Evolutionary conservation across 129 eudicot genomes (phyloP).

Genomic region (Scalesia atractyloides): DNA sequence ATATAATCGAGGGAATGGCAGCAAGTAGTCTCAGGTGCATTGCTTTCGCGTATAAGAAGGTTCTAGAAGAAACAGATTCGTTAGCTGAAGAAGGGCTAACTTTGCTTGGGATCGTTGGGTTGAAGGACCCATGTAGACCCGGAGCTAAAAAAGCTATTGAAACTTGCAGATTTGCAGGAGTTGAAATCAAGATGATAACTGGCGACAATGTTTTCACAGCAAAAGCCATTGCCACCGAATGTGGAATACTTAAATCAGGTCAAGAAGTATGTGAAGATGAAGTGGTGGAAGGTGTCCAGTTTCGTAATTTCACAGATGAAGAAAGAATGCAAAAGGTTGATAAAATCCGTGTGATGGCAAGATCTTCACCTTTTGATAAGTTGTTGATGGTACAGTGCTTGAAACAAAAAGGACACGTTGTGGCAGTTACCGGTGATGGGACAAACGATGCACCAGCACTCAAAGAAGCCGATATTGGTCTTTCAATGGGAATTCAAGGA

Average conservation of each 20-base stretch:
- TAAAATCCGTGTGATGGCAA: conserved; percentile 76
- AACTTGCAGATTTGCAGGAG: conserved; percentile 72
- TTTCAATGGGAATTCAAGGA: conserved; percentile 96
- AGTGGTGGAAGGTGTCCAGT: conserved; percentile 72
- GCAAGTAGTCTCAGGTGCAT: conserved; percentile 91
- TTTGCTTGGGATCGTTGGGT: conserved; percentile 71
- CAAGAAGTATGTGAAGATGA: conserved; percentile 40
- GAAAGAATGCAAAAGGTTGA: conserved; percentile 60
- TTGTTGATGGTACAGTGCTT: conserved; percentile 83
- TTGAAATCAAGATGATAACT: conserved; percentile 75
- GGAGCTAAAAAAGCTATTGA: conserved; percentile 78
- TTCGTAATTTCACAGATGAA: conserved; percentile 65
- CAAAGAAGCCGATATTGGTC: conserved; percentile 89
- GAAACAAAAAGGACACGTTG: conserved; percentile 80
- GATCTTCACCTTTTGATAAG: conserved; percentile 87
- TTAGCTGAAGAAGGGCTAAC: conserved; percentile 53
- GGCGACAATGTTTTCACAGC: conserved; percentile 95
- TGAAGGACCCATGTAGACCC: conserved; percentile 80
- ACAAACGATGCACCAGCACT: conserved; percentile 93
- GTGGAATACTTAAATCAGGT: conserved; percentile 67
- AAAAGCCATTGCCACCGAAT: conserved; percentile 90
- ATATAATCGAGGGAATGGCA: conserved; percentile 79
- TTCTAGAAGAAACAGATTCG: conserved; percentile 20
- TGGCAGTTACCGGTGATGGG: conserved; percentile 91
- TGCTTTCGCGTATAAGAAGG: conserved; percentile 68